A percentile compares a stretch with the other conserved stretches of the same genome.
These are phyloP conservation scores for Umbelopsis isabellina DNA, from an alignment of 192 early-diverging fungal species.

Conservation along the genomic window DNA sequence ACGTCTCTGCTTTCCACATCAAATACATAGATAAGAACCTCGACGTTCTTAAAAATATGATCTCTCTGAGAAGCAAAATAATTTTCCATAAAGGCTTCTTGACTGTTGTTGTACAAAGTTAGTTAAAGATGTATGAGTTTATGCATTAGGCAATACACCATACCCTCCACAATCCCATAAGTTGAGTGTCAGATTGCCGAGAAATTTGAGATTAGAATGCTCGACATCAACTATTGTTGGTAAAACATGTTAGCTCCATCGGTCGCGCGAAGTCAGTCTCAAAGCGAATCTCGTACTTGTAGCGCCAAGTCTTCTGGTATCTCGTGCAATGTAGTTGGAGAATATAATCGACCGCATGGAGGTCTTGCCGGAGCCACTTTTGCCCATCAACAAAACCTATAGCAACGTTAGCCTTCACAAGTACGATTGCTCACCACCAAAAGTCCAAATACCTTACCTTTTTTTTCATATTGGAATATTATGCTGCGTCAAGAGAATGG, in stretches of 20 bases:
- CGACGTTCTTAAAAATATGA: constrained; percentile 96
- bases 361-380: constrained; percentile 96
- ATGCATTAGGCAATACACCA: background rate
- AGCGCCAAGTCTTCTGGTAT: constrained; percentile 93
- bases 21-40: constrained; percentile 99
- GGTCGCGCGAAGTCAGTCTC: background rate
- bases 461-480: no score
- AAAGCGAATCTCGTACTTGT: constrained; percentile 68
- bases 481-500: no score
- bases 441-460: no score
- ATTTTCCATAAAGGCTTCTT: constrained; percentile 96
- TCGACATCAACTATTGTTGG: constrained; percentile 86
- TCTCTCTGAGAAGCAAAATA: constrained; percentile 92
- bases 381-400: constrained; percentile 97
- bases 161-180: constrained; percentile 96
- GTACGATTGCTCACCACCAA: no score
- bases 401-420: background rate
- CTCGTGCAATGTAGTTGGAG: constrained; percentile 93
- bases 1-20: constrained; percentile 91
- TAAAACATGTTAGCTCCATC: background rate
- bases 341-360: constrained; percentile 99
- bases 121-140: background rate
- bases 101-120: constrained; percentile 47
- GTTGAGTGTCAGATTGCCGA: constrained; percentile 95
- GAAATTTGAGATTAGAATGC: constrained; percentile 92